Conservation (phyloP, 257 asterid genomes). For the Pogostemon cablin region DNA sequence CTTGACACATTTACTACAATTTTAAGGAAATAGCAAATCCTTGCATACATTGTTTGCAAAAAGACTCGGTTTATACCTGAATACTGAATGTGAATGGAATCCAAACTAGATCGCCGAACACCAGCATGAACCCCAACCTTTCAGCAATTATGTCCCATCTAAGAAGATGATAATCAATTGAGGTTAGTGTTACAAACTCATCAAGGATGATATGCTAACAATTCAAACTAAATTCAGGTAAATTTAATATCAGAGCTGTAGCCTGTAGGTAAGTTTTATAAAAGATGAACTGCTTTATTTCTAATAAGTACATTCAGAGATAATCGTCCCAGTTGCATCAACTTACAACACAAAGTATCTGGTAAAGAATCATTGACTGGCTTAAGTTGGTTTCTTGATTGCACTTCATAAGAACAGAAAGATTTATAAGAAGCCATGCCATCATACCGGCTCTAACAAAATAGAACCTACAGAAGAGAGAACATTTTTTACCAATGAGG, state of each 20-base stretch:
- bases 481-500: neutral
- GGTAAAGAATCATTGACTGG: constrained; percentile 87
- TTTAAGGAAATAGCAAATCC: neutral
- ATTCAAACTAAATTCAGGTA: constrained; percentile 12
- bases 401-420: constrained; percentile 85
- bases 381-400: constrained; percentile 60
- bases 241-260: constrained; percentile 12
- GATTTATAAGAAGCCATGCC: constrained; percentile 98
- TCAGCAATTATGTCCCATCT: constrained; percentile 99
- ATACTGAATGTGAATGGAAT: constrained; percentile 97
- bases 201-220: constrained; percentile 27
- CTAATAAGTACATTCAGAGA: constrained; percentile 20
- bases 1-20: neutral
- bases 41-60: constrained; percentile 15
- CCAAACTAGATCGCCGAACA: constrained; percentile 95
- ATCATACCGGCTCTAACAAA: constrained; percentile 99
- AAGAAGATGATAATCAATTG: constrained; percentile 34
- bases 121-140: constrained; percentile 98
- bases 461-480: constrained; percentile 68
- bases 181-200: constrained; percentile 30
- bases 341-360: constrained; percentile 78
- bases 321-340: constrained; percentile 20
- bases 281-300: constrained; percentile 17
- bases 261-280: neutral
- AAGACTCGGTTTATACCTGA: constrained; percentile 60